Evolutionary conservation across 345 rosid species (phyloP).

Genomic region (Physaria fendleri): DNA sequence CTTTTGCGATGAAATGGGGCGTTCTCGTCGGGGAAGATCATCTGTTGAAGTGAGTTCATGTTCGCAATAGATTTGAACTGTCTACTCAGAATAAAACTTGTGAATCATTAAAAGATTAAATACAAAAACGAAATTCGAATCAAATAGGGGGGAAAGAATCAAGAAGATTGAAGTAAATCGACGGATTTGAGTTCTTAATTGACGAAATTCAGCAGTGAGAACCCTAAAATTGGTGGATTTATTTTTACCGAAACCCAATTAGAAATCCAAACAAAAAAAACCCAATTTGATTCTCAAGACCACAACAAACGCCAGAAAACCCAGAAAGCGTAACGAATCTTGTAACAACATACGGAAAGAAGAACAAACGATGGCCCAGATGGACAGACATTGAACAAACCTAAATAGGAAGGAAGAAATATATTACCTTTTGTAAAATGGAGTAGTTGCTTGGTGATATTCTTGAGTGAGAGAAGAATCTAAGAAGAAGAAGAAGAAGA

Average conservation of each 20-base stretch:
- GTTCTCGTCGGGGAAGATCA: conserved; percentile 30
- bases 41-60: conserved; percentile 20
- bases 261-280: neutral
- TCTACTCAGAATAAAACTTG: neutral
- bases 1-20: conserved; percentile 27
- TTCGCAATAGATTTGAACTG: conserved; percentile 17
- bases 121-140: neutral
- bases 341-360: neutral
- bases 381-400: neutral
- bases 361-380: neutral
- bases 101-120: neutral
- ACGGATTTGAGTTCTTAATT: neutral
- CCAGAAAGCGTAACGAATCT: neutral
- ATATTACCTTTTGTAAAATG: neutral
- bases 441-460: neutral
- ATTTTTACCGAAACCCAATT: neutral
- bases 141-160: neutral
- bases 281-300: neutral
- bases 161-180: neutral
- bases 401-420: neutral
- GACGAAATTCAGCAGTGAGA: neutral
- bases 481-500: conserved; percentile 6
- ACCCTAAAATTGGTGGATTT: neutral
- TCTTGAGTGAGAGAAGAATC: neutral
- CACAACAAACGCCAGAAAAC: neutral